A percentile compares a stretch with the other conserved stretches of the same genome.
Evolutionary conservation across 768 basidiomycete species (phyloP).

Genomic region (Cyclocybe cylindracea): DNA sequence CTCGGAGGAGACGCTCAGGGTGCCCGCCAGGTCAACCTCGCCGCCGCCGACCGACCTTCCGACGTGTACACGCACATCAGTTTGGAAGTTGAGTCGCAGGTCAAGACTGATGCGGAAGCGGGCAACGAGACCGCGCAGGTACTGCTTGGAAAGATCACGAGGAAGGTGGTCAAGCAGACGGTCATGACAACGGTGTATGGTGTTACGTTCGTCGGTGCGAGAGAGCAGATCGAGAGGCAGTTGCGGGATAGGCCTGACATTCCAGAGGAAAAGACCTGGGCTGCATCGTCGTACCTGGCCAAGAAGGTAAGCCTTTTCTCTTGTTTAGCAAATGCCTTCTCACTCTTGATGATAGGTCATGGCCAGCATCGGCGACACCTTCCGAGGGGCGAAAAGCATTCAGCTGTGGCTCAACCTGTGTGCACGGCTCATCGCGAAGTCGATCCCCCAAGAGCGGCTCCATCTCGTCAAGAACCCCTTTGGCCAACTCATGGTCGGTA

Average conservation of each 20-base stretch:
- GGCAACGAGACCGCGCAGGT: constrained; percentile 58
- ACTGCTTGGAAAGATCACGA: constrained; percentile 74
- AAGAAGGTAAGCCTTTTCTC: constrained; percentile 50
- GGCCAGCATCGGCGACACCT: constrained; percentile 85
- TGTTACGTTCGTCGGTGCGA: constrained; percentile 92
- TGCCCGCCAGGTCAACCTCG: constrained; percentile 90
- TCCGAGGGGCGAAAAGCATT: constrained; percentile 89
- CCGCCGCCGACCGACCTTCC: constrained; percentile 80
- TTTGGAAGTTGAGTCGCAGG: constrained; percentile 72
- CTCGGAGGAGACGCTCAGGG: constrained; percentile 90
- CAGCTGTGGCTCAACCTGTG: constrained; percentile 88
- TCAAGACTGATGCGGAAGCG: constrained; percentile 55
- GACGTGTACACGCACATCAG: constrained; percentile 96
- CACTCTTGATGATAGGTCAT: constrained; percentile 50
- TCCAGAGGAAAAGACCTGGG: constrained; percentile 72
- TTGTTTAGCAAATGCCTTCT: not conserved
- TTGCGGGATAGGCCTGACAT: constrained; percentile 76
- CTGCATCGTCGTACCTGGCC: constrained; percentile 76
- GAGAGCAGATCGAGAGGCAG: constrained; percentile 92
- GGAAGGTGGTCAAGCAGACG: constrained; percentile 98
- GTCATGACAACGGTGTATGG: constrained; percentile 99
- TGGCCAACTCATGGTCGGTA: constrained; percentile 4
- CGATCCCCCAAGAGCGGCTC: constrained; percentile 74
- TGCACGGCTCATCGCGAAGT: constrained; percentile 84
- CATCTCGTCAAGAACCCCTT: constrained; percentile 39